Conservation (phyloP, 169 alveolate genomes). For the Plasmodium vivax region DNA sequence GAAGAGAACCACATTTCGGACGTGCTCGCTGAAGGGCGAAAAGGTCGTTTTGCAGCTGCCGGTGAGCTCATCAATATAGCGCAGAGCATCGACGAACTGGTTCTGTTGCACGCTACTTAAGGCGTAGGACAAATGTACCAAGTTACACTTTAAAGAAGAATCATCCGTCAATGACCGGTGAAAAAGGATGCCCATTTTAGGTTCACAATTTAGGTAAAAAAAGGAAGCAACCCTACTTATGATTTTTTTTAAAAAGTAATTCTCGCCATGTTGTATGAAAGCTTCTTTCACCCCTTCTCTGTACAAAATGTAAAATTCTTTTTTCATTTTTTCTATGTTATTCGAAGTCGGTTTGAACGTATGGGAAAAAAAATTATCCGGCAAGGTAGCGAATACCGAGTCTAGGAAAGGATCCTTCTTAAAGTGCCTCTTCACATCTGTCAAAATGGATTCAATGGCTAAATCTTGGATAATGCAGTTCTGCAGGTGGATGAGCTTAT, state of each 20-base stretch:
- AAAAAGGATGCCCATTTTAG: neutral
- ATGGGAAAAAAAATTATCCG: constrained; percentile 39
- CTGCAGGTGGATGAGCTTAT: constrained; percentile 36
- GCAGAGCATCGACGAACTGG: constrained; percentile 43
- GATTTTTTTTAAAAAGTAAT: constrained; percentile 14
- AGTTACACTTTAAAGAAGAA: constrained; percentile 32
- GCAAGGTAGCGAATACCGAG: constrained; percentile 10
- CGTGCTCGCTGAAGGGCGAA: constrained; percentile 39
- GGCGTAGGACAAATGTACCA: constrained; percentile 56
- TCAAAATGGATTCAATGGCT: constrained; percentile 36
- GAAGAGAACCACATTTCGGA: constrained; percentile 33
- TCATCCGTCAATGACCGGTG: constrained; percentile 11
- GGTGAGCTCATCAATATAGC: constrained; percentile 40
- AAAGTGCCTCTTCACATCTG: constrained; percentile 16
- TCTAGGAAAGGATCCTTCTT: constrained; percentile 41
- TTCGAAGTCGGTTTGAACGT: constrained; percentile 29
- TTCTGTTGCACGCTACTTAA: constrained; percentile 36
- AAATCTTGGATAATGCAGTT: constrained; percentile 66
- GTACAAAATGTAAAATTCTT: constrained; percentile 53
- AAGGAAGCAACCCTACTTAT: constrained; percentile 8
- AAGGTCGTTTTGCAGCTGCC: constrained; percentile 44
- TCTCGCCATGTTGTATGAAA: constrained; percentile 21
- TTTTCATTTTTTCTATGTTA: constrained; percentile 37
- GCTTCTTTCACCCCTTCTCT: constrained; percentile 59
- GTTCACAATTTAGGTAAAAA: constrained; percentile 31